These are phyloP conservation scores for Porcisia deanei DNA, from an alignment of 208 protist genomes.

Conservation along the genomic window DNA sequence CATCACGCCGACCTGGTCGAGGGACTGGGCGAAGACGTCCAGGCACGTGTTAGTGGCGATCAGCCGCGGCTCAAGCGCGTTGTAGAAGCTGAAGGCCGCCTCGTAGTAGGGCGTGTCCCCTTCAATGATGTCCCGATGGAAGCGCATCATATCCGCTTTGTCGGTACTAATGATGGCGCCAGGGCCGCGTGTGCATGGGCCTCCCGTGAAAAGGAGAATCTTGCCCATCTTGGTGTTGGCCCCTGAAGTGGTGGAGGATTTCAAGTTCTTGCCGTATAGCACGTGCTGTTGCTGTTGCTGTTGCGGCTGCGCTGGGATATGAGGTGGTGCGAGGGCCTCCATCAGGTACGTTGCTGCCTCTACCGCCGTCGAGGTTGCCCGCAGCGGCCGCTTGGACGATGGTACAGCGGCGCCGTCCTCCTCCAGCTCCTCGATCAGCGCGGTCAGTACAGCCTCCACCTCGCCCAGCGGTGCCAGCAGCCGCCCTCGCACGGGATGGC, in stretches of 20 bases:
- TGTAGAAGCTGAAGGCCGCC: slow-evolving; percentile 90
- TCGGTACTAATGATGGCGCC: slow-evolving; percentile 91
- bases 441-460: slow-evolving; percentile 76
- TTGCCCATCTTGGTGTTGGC: slow-evolving; percentile 34
- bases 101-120: slow-evolving; percentile 77
- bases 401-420: slow-evolving; percentile 49
- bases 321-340: slow-evolving; percentile 47
- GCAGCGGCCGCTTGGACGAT: slow-evolving; percentile 58
- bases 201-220: slow-evolving; percentile 96
- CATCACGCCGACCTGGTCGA: slow-evolving; percentile 97
- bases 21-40: slow-evolving; percentile 96
- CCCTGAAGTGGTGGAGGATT: slow-evolving; percentile 8
- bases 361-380: slow-evolving; percentile 75
- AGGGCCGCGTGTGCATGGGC: slow-evolving; percentile 94
- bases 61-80: slow-evolving; percentile 83
- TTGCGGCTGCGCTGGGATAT: slow-evolving; percentile 8
- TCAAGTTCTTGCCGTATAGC: slow-evolving; percentile 14
- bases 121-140: slow-evolving; percentile 96
- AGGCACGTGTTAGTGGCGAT: slow-evolving; percentile 90
- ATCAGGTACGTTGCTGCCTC: slow-evolving; percentile 59
- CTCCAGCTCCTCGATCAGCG: slow-evolving; percentile 60
- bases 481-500: slow-evolving; percentile 71
- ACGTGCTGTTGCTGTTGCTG: slow-evolving; percentile 12
- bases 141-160: slow-evolving; percentile 96
- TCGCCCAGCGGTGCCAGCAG: slow-evolving; percentile 95